phyloP scores from a whole-genome alignment of 23 red algal species.

The Gracilaria vermiculophylla region DNA sequence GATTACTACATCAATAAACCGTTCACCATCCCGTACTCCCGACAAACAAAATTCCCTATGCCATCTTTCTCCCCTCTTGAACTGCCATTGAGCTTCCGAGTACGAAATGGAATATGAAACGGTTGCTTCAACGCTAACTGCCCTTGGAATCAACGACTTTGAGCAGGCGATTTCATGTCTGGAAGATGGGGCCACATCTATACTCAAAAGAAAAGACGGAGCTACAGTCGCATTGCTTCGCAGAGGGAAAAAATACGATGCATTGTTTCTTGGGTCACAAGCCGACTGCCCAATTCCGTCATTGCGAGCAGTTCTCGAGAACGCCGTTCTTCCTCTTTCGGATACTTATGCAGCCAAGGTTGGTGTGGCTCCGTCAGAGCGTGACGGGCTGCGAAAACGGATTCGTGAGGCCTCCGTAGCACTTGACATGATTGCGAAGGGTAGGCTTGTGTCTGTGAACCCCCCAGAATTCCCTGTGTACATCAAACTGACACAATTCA shows the following conservation, averaged over 20 bases:
- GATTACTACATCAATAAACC: no score
- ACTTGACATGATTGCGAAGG: conserved; percentile 62
- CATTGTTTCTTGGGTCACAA: conserved; percentile 16
- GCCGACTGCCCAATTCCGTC: conserved; percentile 36
- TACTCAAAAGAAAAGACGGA: conserved; percentile 9
- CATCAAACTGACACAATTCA: not conserved
- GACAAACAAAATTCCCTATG: not conserved
- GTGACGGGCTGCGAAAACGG: conserved; percentile 44
- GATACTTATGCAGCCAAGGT: conserved; percentile 56
- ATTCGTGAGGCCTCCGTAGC: conserved; percentile 56
- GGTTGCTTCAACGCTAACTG: conserved; percentile 14
- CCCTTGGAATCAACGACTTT: conserved; percentile 5
- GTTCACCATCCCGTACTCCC: not conserved
- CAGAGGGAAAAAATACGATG: conserved; percentile 48
- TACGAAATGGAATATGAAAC: conserved; percentile 22
- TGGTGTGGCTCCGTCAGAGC: conserved; percentile 53
- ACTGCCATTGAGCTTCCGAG: not conserved
- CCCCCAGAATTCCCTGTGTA: conserved; percentile 27
- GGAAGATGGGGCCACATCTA: conserved; percentile 34
- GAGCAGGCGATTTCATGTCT: conserved; percentile 27
- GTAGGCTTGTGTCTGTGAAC: conserved; percentile 26
- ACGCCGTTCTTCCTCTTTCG: conserved; percentile 47
- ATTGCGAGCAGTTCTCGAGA: conserved; percentile 46
- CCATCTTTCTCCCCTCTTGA: not conserved
- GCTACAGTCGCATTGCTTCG: conserved; percentile 42